Percentiles rank a stretch among this genome's conserved stretches.
Evolutionary conservation across 2,329 filamentous ascomycete species (phyloP).

Genomic region (Leptographium lundbergii): DNA sequence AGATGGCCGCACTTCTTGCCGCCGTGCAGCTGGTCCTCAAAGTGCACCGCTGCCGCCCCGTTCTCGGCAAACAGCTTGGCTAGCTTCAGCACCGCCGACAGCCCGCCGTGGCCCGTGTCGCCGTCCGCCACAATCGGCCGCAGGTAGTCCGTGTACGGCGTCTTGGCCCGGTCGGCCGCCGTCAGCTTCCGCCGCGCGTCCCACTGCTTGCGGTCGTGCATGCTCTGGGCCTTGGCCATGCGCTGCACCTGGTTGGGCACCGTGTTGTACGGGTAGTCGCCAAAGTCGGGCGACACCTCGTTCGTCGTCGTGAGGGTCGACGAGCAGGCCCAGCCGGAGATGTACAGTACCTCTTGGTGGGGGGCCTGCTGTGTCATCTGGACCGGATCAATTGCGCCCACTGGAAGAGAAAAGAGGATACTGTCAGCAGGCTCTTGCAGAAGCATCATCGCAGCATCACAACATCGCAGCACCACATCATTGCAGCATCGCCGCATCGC

Average conservation of each 20-base stretch:
- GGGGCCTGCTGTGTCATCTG: slow-evolving; percentile 98
- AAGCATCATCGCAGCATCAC: no score
- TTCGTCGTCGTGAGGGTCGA: slow-evolving; percentile 87
- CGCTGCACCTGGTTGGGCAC: slow-evolving; percentile 97
- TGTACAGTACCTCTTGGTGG: slow-evolving; percentile 90
- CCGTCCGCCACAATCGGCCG: slow-evolving; percentile 93
- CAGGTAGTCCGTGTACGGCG: slow-evolving; percentile 78
- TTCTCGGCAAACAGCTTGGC: slow-evolving; percentile 97
- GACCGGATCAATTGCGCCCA: slow-evolving; percentile 97
- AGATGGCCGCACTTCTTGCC: slow-evolving; percentile 98
- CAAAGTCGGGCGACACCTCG: slow-evolving; percentile 94
- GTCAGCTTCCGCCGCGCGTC: slow-evolving; percentile 70
- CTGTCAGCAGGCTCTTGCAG: neutral
- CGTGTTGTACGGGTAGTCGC: slow-evolving; percentile 98
- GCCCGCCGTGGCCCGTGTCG: slow-evolving; percentile 87
- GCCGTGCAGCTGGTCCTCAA: slow-evolving; percentile 94
- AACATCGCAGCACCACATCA: no score
- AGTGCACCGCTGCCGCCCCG: slow-evolving; percentile 89
- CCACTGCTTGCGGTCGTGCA: slow-evolving; percentile 95
- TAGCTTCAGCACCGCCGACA: slow-evolving; percentile 87
- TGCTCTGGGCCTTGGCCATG: slow-evolving; percentile 87
- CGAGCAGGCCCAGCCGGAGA: slow-evolving; percentile 96
- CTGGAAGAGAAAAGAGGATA: slow-evolving; percentile 26
- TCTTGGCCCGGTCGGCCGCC: slow-evolving; percentile 56
- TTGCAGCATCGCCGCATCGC: no score